Evolutionary conservation across 495 filamentous ascomycete species (phyloP), one percentile per base, ranked within the genome.

Genomic region (Penicillium macrosclerotiorum): DNA sequence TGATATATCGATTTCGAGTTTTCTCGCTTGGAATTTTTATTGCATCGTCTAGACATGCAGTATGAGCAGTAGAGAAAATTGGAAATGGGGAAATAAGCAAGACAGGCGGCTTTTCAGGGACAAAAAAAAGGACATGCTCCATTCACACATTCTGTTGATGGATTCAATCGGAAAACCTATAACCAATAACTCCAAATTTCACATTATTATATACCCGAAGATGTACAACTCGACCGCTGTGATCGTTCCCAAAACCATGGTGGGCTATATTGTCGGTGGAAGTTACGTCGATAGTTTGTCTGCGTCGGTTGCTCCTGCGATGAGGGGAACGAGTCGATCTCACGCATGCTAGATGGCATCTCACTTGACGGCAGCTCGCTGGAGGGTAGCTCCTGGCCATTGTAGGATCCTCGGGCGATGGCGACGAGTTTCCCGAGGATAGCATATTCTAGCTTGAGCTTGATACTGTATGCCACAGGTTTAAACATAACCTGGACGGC

Each of bases 371-470:
- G n/a, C n/a, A n/a, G n/a, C n/a, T n/a, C n/a, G n/a, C n/a, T n/a
- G n/a, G n/a, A n/a, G n/a, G 42, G 50, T 7, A 60, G 5, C 5
- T 59, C 44, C 1, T 49, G 39, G 23, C 29, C 23, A 14, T 47
- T 32, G 8, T 32, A 30, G 5, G 24, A 11, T 4, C 49, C 43
- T 2, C 48, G 55, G 14, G 65, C 64, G 22, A 71, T 54, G 13
- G 60, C 49, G n/a, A 79, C 68, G 20, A 79, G 53, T 19, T 69
- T 70, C 12, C 76, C 76, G 1, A 80, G 59, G 18, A 79, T 71
- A 12, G 69, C 69, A 41, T 77, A 79, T 58, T 80, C 77, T 11
- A 80, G 59, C 36, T 74, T 77, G 23, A 79, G 58, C 53, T 80
- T 80, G 55, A 80, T 64, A 23, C 74, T 73, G 48, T 80, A 80